Evolutionary conservation across 2,329 filamentous ascomycete genomes (phyloP), one percentile per base, ranked within the genome.

Genomic region (Passalora sequoiae): DNA sequence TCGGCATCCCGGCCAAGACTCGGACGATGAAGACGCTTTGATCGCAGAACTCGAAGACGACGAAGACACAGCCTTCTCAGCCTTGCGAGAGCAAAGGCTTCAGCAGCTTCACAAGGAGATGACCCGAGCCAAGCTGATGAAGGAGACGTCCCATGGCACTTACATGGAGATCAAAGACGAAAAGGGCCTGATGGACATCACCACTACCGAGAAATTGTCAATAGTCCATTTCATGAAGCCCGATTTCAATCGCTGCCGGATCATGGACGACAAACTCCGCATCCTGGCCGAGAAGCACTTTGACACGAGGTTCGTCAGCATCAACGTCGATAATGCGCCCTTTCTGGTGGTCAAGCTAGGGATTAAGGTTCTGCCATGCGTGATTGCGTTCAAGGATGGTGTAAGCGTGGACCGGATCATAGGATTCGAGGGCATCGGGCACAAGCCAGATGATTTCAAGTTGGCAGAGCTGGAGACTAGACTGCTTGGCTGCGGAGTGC

Each of bases 211-310:
- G 9, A 71, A 76, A 47, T 65, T 73, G 19, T 80, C 75, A 54
- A 69, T 82, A 1, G 74, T 82, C 17, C 79, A 83, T 59, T 83
- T 83, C 61, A 78, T 75, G 60, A 80, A 82, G 57, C 71, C 77
- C 2, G 79, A 82, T 56, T 83, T 83, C 61, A 69, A 73, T 15
- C 73, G 78, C 42, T 83, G 79, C 62, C 65, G 67, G 8, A 72
- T 78, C 42, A 83, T 83, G 79, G 78, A 82, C 58, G 67, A 66
- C 37, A 76, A 78, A 59, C 67, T 82, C 8, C 66, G 72, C 37
- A 64, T 71, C 58, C 63, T 80, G 29, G 75, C 76, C 1, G 68
- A 69, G 13, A 75, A 74, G 46, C 77, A 80, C 56, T 76, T 76
- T 49, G 76, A 80, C 54, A 78, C 77, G 2, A 65, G 76, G 13